Evolutionary conservation across 768 basidiomycete species (phyloP).

Genomic region (Lyophyllum shimeji): DNA sequence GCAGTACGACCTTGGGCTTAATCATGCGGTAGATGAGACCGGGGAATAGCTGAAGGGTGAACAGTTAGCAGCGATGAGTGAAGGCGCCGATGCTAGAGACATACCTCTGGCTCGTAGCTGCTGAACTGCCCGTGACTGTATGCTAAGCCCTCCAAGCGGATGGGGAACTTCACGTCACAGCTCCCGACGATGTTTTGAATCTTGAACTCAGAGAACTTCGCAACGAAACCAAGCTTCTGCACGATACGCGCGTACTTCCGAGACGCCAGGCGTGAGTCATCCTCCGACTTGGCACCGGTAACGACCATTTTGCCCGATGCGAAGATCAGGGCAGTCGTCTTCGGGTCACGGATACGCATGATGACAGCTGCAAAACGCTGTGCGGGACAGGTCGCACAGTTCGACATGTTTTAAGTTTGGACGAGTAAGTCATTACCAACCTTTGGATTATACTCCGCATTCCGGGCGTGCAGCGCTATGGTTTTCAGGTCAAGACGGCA

Average conservation of each 20-base stretch:
- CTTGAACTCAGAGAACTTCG: constrained; percentile 99
- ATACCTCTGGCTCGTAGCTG: constrained; percentile 95
- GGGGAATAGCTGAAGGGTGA: constrained; percentile 77
- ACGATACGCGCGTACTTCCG: constrained; percentile 99
- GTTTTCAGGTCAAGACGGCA: constrained; percentile 97
- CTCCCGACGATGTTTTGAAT: constrained; percentile 99
- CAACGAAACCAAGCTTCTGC: constrained; percentile 98
- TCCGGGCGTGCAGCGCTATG: constrained; percentile 95
- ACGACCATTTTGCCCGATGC: constrained; percentile 99
- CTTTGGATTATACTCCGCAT: constrained; percentile 99
- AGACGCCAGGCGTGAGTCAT: constrained; percentile 94
- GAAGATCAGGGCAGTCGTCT: constrained; percentile 99
- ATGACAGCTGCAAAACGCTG: constrained; percentile 99
- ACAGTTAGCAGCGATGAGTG: constrained; percentile 9
- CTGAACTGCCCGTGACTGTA: constrained; percentile 98
- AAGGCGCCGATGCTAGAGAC: constrained; percentile 23
- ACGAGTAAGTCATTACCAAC: constrained; percentile 64
- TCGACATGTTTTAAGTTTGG: constrained; percentile 53
- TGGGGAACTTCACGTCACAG: constrained; percentile 99
- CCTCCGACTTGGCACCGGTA: constrained; percentile 98
- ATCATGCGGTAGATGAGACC: constrained; percentile 99
- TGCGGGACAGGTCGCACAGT: constrained; percentile 59
- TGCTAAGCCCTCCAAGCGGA: constrained; percentile 94
- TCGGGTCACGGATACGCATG: constrained; percentile 99
- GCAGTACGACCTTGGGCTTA: constrained; percentile 97